Base-by-base conservation (phyloP, 805 yeast genomes). In the Peterozyma toletana region DNA sequence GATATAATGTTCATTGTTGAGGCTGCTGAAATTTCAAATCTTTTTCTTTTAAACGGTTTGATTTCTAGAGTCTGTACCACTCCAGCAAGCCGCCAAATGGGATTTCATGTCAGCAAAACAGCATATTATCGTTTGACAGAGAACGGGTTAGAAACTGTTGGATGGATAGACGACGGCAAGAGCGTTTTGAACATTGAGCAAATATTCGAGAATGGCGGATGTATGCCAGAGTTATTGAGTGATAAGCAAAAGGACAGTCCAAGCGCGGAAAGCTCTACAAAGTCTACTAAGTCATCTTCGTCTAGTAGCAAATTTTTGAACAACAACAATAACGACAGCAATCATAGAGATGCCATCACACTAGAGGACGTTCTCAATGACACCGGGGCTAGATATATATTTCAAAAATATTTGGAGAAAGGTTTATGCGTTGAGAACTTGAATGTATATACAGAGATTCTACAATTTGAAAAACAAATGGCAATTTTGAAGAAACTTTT, bases 351-450 rank as follows among this genome's bases (percentile, higher is more conserved):
- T 41, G 43, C 41, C 13, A 37, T 54, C 5, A 43, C 50, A 1
- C 54, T 77, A 17, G 60, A 66, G 30, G 69, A 70, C 9, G 67
- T 83, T 3, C 55, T 88, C 9, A 60, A 63, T 9, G 96, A 88
- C 57, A 95, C 96, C 0, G 96, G 93, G 0, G 64, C 82, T 66
- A 68, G 83, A 43, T 78, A 76, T 43, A 59, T 86, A 9, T 86
- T 88, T 60, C 70, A 78, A 48, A 64, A 67, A n/a, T 88, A 85
- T 56, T 58, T 88, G 41, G 77, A 73, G 40, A 71, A 68, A 30
- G 83, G 79, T 41, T 69, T 72, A 44, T 87, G 95, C 55, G 74
- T 73, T 2, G 96, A 88, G 55, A 88, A 86, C 53, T 58, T 86
- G n/a, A 81, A 82, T 49, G 87, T 83, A 3, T 86, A 77, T 56